Conservation (phyloP, 75 land plant species). For the Picea glauca region DNA sequence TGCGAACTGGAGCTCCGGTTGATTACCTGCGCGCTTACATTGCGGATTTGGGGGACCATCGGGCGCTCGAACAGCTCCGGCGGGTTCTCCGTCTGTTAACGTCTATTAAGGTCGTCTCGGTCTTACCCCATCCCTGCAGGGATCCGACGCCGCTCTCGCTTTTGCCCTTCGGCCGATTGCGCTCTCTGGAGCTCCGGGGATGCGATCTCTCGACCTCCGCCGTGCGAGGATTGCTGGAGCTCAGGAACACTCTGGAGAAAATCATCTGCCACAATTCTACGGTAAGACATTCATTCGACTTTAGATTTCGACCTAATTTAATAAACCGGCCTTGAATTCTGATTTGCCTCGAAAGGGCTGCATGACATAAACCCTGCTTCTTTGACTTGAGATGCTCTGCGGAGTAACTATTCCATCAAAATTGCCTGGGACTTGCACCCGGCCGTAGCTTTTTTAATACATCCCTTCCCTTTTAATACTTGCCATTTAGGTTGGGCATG, state of each 20-base stretch:
- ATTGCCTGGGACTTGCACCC: too few relatives aligned
- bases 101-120: slow-evolving; percentile 80
- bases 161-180: slow-evolving; percentile 61
- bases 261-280: slow-evolving; percentile 92
- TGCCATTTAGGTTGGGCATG: too few relatives aligned
- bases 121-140: slow-evolving; percentile 53
- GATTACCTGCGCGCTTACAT: slow-evolving; percentile 94
- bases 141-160: slow-evolving; percentile 83
- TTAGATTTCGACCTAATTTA: too few relatives aligned
- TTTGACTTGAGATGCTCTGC: too few relatives aligned
- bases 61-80: slow-evolving; percentile 91
- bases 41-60: slow-evolving; percentile 94
- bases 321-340: too few relatives aligned
- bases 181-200: slow-evolving; percentile 80
- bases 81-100: slow-evolving; percentile 70
- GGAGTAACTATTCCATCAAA: too few relatives aligned
- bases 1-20: slow-evolving; percentile 83
- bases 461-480: too few relatives aligned
- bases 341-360: too few relatives aligned
- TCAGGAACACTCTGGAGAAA: slow-evolving; percentile 84
- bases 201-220: slow-evolving; percentile 89
- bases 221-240: slow-evolving; percentile 71
- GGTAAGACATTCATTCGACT: slow-evolving; percentile 25
- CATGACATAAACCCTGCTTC: too few relatives aligned
- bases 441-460: too few relatives aligned